phyloP scores from a whole-genome alignment of 495 filamentous ascomycete species.

The Bryoglossum gracile region DNA sequence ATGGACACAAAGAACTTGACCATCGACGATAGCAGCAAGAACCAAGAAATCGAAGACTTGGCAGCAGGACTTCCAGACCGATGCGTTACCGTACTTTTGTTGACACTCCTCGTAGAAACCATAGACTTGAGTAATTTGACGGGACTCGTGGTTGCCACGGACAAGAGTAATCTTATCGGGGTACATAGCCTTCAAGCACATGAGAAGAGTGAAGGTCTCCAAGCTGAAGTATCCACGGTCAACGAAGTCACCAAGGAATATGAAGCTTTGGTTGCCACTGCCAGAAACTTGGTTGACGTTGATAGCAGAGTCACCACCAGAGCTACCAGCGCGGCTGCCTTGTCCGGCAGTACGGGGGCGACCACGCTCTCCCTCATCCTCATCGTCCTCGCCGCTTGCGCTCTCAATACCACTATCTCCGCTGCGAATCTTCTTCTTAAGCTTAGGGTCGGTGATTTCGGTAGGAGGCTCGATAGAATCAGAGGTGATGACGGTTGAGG shows the following conservation, averaged over 20 bases:
- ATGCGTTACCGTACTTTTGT: slow-evolving; percentile 95
- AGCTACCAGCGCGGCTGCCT: slow-evolving; percentile 30
- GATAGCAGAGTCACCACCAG: slow-evolving; percentile 33
- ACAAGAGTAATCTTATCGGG: slow-evolving; percentile 93
- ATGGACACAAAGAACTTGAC: slow-evolving; percentile 93
- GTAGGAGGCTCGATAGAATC: slow-evolving; percentile 83
- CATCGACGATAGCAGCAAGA: slow-evolving; percentile 92
- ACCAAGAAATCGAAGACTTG: slow-evolving; percentile 98
- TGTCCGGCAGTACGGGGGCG: slow-evolving; percentile 34
- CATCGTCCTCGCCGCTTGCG: slow-evolving; percentile 39
- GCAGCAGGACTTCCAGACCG: slow-evolving; percentile 98
- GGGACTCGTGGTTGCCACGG: slow-evolving; percentile 94
- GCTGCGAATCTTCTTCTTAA: slow-evolving; percentile 69
- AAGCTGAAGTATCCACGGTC: slow-evolving; percentile 96
- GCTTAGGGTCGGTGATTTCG: slow-evolving; percentile 74
- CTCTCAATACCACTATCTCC: slow-evolving; percentile 35
- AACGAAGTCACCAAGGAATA: slow-evolving; percentile 96
- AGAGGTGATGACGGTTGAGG: slow-evolving; percentile 62
- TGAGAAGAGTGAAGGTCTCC: slow-evolving; percentile 89
- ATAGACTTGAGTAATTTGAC: slow-evolving; percentile 97
- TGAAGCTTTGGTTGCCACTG: slow-evolving; percentile 74
- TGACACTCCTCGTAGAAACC: slow-evolving; percentile 99
- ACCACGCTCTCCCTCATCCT: slow-evolving; percentile 42
- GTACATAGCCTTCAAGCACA: slow-evolving; percentile 97
- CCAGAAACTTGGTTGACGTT: slow-evolving; percentile 39